These are phyloP conservation scores for Chloromonas sp. DNA, from an alignment of 163 green algal genomes.

Conservation along the genomic window DNA sequence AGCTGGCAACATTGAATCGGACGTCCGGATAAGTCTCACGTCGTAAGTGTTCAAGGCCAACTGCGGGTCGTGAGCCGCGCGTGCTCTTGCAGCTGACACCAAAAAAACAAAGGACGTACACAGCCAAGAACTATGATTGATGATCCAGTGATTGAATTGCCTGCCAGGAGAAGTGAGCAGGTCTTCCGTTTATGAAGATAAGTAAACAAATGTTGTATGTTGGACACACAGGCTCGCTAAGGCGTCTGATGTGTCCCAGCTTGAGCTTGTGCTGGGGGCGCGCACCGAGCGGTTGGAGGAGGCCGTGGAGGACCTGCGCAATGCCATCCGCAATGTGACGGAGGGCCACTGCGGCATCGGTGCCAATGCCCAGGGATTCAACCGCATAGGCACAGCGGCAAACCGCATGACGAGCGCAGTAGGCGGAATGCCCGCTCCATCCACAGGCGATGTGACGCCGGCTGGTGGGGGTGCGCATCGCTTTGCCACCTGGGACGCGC, in stretches of 20 bases:
- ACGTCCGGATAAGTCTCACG: not conserved
- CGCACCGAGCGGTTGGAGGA: not conserved
- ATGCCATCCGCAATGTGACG: not conserved
- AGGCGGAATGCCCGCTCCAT: not conserved
- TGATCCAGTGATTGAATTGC: no score
- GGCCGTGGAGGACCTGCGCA: not conserved
- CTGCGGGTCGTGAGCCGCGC: no score
- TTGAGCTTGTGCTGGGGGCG: not conserved
- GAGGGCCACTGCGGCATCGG: not conserved
- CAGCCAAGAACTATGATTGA: no score
- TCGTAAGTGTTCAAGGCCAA: not conserved
- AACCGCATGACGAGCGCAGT: not conserved
- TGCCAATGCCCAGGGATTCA: not conserved
- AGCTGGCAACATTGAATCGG: not conserved
- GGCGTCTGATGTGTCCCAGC: not conserved
- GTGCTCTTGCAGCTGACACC: no score
- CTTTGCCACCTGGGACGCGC: slow-evolving; percentile 8
- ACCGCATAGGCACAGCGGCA: not conserved
- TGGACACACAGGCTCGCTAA: not conserved
- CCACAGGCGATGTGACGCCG: not conserved
- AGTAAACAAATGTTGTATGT: not conserved
- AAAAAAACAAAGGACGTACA: no score
- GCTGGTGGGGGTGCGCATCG: not conserved
- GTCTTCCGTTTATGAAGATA: no score
- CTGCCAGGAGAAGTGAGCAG: no score